Evolutionary conservation across 805 yeast species (phyloP), one percentile per base, ranked within the genome.

Genomic region (Suhomyces pyralidae): DNA sequence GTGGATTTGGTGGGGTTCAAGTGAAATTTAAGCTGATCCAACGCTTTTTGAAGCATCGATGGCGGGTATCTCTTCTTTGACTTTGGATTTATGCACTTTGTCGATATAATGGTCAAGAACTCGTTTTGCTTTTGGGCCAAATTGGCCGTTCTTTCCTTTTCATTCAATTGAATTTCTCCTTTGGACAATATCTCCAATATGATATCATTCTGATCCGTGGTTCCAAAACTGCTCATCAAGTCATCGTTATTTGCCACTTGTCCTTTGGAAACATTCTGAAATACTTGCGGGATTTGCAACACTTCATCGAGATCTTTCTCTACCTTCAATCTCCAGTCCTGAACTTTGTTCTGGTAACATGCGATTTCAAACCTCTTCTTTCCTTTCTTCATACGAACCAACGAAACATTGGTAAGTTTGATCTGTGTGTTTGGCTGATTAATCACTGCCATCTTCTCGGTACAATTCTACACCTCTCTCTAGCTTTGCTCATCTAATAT

Each of bases 241-340:
- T 93, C 97, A 8, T 90, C 96, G 59, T 88, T 82, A 15, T 92
- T 84, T 2, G 98, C 98, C 1, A 89, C 92, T 56, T 84, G 90
- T 2, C 99, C 99, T 64, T 94, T 94, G 14, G 97, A 90, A 0
- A 92, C 98, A 64, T 94, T 94, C 34, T 83, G 67, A 63, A 94
- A 94, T 1, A 94, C 96, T 67, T 88, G 97, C n/a, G 91, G 97
- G 50, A 94, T 90, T 67, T 94, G 99, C 36, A 94, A 75, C 2
- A 94, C 99, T 65, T 94, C 99, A 71, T 94, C 98, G 7, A 94
- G 68, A 66, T 94, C 97, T 60, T 90, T 93, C 64, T 94, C 99
- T 6, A 89, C 84, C 53, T 87, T 88, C 55, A 82, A 80, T 60
- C 97, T 79, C 83, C 91, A 94, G 68, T 94, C 99, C 67, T 93